Evolutionary conservation across 441 rosid genomes (phyloP).

Genomic region (Hypseocharis bilobata): DNA sequence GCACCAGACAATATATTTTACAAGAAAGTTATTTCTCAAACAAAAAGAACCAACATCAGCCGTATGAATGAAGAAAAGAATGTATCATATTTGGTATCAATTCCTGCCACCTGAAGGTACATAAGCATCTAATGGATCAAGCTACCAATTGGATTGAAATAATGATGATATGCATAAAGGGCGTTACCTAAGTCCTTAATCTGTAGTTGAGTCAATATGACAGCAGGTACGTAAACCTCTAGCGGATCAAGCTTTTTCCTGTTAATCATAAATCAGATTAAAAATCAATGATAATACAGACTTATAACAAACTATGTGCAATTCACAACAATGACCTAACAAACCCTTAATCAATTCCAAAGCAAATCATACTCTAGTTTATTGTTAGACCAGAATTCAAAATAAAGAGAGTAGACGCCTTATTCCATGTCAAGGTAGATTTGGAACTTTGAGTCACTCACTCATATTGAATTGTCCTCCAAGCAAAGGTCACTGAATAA

Average conservation of each 20-base stretch:
- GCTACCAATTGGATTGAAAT: neutral
- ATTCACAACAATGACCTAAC: slow-evolving; percentile 1
- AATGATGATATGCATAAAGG: neutral
- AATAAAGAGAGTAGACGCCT: neutral
- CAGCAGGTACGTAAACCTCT: slow-evolving; percentile 65
- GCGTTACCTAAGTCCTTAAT: slow-evolving; percentile 60
- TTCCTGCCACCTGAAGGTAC: neutral
- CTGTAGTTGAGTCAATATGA: slow-evolving; percentile 55
- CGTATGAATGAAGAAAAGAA: neutral
- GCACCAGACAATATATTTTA: neutral
- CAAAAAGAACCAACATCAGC: neutral
- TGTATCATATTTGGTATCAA: neutral
- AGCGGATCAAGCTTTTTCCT: slow-evolving; percentile 83
- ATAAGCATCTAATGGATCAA: neutral
- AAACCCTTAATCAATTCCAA: neutral
- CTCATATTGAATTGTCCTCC: neutral
- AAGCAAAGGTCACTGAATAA: neutral
- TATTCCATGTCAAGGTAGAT: neutral
- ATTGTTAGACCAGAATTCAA: neutral
- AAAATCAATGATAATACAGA: neutral
- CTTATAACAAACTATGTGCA: too few relatives aligned
- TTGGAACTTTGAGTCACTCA: neutral
- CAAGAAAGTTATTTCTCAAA: neutral
- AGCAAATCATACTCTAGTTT: neutral
- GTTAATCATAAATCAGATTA: slow-evolving; percentile 7